Evolutionary conservation across 768 basidiomycete genomes (phyloP).

Genomic region (Boletus tomentosulus): DNA sequence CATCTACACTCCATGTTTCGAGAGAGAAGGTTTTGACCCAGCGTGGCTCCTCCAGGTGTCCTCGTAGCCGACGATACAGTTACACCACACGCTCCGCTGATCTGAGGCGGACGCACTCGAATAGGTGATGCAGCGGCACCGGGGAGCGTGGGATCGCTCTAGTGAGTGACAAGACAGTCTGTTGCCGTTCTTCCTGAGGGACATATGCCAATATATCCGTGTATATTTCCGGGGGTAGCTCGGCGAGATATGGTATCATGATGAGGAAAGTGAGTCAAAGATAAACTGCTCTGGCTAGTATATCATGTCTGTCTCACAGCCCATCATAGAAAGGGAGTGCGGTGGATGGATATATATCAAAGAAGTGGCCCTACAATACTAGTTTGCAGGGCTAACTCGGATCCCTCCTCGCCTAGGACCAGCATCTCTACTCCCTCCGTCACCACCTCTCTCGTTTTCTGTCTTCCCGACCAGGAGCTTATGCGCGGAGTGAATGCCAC

Average conservation of each 20-base stretch:
- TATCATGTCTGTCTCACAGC: neutral
- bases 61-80: conserved; percentile 54
- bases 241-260: conserved; percentile 25
- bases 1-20: conserved; percentile 68
- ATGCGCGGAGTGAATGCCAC: conserved; percentile 47
- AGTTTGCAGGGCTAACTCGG: conserved; percentile 21
- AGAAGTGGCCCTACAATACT: conserved; percentile 30
- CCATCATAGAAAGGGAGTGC: neutral
- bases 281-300: neutral
- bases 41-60: conserved; percentile 25
- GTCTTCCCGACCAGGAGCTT: conserved; percentile 44
- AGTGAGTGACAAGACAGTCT: conserved; percentile 53
- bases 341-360: neutral
- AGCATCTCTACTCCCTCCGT: conserved; percentile 46
- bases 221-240: conserved; percentile 67
- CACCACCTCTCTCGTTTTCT: conserved; percentile 46
- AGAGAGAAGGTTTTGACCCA: conserved; percentile 51
- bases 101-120: conserved; percentile 50
- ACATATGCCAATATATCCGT: conserved; percentile 52
- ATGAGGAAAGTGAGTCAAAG: neutral
- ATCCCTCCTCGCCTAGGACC: conserved; percentile 30
- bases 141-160: conserved; percentile 59
- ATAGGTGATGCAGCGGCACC: conserved; percentile 56
- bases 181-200: conserved; percentile 42
- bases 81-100: conserved; percentile 49